These are phyloP conservation scores for Toxoplasma gondii DNA, from an alignment of 169 alveolate genomes.

Conservation along the genomic window DNA sequence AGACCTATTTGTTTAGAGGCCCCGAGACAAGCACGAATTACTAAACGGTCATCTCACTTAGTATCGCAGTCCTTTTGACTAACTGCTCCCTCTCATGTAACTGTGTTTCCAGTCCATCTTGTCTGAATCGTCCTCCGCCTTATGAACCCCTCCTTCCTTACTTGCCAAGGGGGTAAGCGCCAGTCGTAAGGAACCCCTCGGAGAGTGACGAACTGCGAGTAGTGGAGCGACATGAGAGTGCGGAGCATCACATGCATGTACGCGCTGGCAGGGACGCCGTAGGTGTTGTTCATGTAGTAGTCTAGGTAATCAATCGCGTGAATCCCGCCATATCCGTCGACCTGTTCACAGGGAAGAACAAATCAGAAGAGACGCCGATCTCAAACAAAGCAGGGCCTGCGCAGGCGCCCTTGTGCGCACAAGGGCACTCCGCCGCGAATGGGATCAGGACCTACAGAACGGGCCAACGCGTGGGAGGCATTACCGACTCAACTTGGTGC, in stretches of 20 bases:
- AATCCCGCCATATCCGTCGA: constrained; percentile 56
- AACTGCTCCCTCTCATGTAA: no score
- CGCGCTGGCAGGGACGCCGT: constrained; percentile 65
- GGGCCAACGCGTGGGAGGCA: no score
- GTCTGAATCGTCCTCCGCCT: no score
- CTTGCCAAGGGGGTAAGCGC: constrained; percentile 69
- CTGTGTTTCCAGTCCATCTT: no score
- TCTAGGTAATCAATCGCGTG: constrained; percentile 66
- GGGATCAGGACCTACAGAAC: no score
- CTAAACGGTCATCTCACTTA: no score
- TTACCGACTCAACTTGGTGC: no score
- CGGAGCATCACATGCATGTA: constrained; percentile 57
- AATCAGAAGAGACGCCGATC: background rate
- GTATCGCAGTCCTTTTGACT: no score
- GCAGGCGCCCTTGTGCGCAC: background rate
- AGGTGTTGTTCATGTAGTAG: constrained; percentile 54
- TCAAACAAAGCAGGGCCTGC: background rate
- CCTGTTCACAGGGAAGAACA: constrained; percentile 8
- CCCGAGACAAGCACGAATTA: no score
- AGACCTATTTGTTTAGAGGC: no score
- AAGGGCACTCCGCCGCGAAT: no score
- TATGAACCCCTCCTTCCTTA: background rate
- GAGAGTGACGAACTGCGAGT: constrained; percentile 46
- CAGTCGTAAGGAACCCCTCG: constrained; percentile 66
- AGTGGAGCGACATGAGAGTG: constrained; percentile 40